Evolutionary conservation across 495 filamentous ascomycete genomes (phyloP).

Genomic region (Chaetomidium leptoderma): DNA sequence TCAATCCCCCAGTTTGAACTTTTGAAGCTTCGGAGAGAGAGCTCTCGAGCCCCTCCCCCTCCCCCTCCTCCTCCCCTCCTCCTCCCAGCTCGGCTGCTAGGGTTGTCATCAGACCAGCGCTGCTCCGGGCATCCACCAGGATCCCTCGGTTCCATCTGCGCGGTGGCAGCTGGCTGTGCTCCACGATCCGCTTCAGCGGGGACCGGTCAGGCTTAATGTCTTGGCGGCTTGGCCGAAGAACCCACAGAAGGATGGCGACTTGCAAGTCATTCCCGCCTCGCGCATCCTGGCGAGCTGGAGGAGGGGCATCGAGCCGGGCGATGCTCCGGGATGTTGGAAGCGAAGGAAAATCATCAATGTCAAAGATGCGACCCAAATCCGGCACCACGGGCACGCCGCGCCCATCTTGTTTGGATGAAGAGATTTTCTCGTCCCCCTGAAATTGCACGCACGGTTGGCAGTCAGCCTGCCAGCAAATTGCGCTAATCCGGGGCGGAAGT

Average conservation of each 20-base stretch:
- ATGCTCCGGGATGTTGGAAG: background rate
- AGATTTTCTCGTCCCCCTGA: slow-evolving; percentile 19
- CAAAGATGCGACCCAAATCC: background rate
- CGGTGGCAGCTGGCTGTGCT: slow-evolving; percentile 23
- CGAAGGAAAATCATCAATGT: background rate
- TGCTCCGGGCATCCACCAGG: slow-evolving; percentile 11
- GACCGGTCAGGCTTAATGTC: slow-evolving; percentile 18
- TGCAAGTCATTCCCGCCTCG: slow-evolving; percentile 7
- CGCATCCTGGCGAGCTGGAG: slow-evolving; percentile 8
- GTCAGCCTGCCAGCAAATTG: slow-evolving; percentile 23
- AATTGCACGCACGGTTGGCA: slow-evolving; percentile 24
- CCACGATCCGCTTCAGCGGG: slow-evolving; percentile 20
- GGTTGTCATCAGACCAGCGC: slow-evolving; percentile 21
- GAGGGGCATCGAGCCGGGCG: background rate
- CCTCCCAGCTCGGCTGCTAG: too few relatives aligned
- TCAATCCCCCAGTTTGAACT: background rate
- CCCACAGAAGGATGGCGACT: slow-evolving; percentile 2
- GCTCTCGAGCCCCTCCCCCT: slow-evolving; percentile 20
- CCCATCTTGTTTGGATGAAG: slow-evolving; percentile 11
- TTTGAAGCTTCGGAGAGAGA: background rate
- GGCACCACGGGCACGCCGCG: background rate
- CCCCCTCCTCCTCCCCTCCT: slow-evolving; percentile 1
- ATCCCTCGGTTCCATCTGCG: slow-evolving; percentile 24
- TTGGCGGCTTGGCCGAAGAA: slow-evolving; percentile 18
- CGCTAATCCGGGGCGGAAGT: slow-evolving; percentile 30